Percentiles rank a stretch among this genome's conserved stretches.
These are phyloP conservation scores for Porogramme epimiltina DNA, from an alignment of 1,284 basidiomycete species.

Conservation along the genomic window DNA sequence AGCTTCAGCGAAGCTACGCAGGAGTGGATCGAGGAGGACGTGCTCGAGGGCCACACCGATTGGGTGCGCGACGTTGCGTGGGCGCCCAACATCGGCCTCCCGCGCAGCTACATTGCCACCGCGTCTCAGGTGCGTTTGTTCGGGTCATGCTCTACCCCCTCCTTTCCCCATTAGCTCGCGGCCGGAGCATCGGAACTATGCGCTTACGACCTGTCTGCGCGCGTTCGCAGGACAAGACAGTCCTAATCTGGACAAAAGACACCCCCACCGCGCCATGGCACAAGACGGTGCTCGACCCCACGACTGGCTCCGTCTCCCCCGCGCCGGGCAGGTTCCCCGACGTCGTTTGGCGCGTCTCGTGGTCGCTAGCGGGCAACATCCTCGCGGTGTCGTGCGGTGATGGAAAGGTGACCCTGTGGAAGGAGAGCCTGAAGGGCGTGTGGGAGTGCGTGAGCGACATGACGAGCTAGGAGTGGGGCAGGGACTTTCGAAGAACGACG, in stretches of 20 bases:
- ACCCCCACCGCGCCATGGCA: conserved; percentile 80
- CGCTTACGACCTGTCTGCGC: too few species aligned
- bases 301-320: conserved; percentile 51
- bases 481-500: too few species aligned
- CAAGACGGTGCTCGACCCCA: conserved; percentile 84
- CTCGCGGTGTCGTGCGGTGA: conserved; percentile 97
- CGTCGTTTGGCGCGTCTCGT: conserved; percentile 96
- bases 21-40: conserved; percentile 90
- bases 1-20: conserved; percentile 76
- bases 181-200: too few species aligned
- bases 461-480: conserved; percentile 54
- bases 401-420: conserved; percentile 98
- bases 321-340: conserved; percentile 84
- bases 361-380: conserved; percentile 96
- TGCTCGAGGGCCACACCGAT: conserved; percentile 88
- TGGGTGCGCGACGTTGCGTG: conserved; percentile 99
- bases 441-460: conserved; percentile 98
- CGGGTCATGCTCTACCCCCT: neutral
- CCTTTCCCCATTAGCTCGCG: neutral
- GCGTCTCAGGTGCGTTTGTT: conserved; percentile 75
- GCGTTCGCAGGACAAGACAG: conserved; percentile 74
- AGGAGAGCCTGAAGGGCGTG: conserved; percentile 91
- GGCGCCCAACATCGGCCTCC: conserved; percentile 95
- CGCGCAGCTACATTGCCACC: conserved; percentile 93
- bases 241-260: conserved; percentile 94